phyloP scores from a whole-genome alignment of 306 rosid genomes.

The Dryas alaskensis region DNA sequence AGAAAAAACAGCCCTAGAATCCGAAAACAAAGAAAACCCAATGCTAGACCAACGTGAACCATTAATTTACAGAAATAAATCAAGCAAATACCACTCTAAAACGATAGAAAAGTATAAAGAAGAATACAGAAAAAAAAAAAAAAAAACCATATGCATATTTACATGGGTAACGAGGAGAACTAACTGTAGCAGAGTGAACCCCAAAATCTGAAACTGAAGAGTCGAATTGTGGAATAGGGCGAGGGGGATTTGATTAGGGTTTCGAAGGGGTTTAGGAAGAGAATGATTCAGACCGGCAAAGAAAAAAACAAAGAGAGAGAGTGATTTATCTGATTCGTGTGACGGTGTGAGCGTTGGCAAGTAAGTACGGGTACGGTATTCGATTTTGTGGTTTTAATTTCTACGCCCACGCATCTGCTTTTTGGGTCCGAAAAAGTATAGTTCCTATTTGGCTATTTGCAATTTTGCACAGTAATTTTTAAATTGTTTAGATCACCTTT shows the following conservation, averaged over 20 bases:
- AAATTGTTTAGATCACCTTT: too few relatives aligned
- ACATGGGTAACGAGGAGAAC: constrained; percentile 30
- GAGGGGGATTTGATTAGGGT: constrained; percentile 35
- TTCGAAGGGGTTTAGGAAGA: constrained; percentile 30
- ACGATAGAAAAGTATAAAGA: neutral
- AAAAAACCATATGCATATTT: constrained; percentile 14
- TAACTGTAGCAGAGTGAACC: neutral
- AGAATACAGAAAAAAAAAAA: neutral
- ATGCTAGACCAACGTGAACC: too few relatives aligned
- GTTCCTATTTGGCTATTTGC: too few relatives aligned
- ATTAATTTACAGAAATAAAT: neutral
- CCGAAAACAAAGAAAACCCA: constrained; percentile 5
- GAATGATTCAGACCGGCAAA: neutral
- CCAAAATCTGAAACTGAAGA: constrained; percentile 1
- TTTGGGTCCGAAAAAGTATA: too few relatives aligned
- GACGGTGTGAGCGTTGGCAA: too few relatives aligned
- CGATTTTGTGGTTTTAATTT: neutral
- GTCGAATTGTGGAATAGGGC: neutral
- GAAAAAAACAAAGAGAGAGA: neutral
- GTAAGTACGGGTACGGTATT: neutral
- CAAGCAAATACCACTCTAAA: neutral
- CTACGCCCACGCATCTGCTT: too few relatives aligned
- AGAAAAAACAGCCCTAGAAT: constrained; percentile 3
- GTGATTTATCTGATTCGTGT: constrained; percentile 20
- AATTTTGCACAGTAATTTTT: too few relatives aligned